Evolutionary conservation across 768 basidiomycete genomes (phyloP).

Genomic region (Trametes gibbosa): DNA sequence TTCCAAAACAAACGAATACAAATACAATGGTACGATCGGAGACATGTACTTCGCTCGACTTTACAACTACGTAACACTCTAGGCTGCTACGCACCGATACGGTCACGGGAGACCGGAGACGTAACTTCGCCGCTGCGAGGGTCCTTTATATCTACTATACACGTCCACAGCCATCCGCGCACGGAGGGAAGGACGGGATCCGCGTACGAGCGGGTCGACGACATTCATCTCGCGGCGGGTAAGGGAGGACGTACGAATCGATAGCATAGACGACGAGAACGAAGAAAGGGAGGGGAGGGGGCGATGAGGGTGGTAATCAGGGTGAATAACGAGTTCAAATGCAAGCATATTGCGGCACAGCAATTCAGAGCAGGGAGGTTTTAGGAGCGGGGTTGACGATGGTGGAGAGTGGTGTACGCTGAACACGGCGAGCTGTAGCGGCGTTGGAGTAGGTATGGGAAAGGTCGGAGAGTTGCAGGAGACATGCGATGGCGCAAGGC

Average conservation of each 20-base stretch:
- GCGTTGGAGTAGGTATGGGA: too few relatives aligned
- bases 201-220: conserved; percentile 8
- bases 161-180: neutral
- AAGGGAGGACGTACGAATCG: neutral
- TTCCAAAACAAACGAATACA: conserved; percentile 5
- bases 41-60: neutral
- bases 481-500: neutral
- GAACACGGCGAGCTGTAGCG: too few relatives aligned
- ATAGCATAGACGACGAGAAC: neutral
- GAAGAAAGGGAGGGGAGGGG: neutral
- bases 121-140: neutral
- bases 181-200: neutral
- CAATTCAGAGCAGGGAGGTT: neutral
- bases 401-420: too few relatives aligned
- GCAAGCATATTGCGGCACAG: neutral
- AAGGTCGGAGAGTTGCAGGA: neutral
- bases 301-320: neutral
- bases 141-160: neutral
- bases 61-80: neutral
- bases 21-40: conserved; percentile 12
- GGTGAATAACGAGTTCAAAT: neutral
- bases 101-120: neutral
- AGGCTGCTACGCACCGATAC: neutral
- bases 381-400: too few relatives aligned
- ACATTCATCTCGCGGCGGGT: neutral